Evolutionary conservation across 208 protist species (phyloP).

Genomic region (Trypanosoma grayi): DNA sequence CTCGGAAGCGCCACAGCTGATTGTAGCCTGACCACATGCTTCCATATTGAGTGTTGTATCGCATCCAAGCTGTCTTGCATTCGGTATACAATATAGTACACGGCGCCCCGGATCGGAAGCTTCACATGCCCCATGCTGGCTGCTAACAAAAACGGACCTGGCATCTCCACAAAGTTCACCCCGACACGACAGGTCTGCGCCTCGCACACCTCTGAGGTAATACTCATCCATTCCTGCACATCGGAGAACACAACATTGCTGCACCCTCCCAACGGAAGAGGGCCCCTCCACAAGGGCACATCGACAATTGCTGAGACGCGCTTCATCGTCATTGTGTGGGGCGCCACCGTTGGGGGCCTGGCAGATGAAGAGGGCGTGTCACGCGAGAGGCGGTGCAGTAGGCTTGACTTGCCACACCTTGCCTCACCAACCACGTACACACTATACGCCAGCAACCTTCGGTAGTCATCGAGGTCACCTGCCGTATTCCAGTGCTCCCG

Average conservation of each 20-base stretch:
- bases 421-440: slow-evolving; percentile 12
- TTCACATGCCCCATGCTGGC: slow-evolving; percentile 13
- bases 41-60: background rate
- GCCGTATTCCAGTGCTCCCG: background rate
- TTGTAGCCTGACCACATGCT: slow-evolving; percentile 10
- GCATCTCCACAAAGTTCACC: slow-evolving; percentile 18
- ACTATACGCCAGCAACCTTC: slow-evolving; percentile 15
- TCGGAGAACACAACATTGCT: background rate
- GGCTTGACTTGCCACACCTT: slow-evolving; percentile 13
- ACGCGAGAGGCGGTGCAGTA: slow-evolving; percentile 1
- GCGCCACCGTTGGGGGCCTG: background rate
- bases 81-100: slow-evolving; percentile 18
- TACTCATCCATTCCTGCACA: background rate
- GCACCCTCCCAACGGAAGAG: slow-evolving; percentile 3
- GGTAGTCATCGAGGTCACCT: slow-evolving; percentile 15
- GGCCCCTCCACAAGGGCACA: background rate
- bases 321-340: slow-evolving; percentile 18
- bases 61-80: slow-evolving; percentile 2
- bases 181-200: slow-evolving; percentile 10
- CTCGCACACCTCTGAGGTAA: background rate
- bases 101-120: slow-evolving; percentile 10
- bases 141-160: slow-evolving; percentile 8
- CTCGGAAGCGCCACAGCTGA: slow-evolving; percentile 3
- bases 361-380: background rate
- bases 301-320: slow-evolving; percentile 14